phyloP scores from a whole-genome alignment of 805 yeast genomes.

The Ogataea nakhonphanomensis region DNA sequence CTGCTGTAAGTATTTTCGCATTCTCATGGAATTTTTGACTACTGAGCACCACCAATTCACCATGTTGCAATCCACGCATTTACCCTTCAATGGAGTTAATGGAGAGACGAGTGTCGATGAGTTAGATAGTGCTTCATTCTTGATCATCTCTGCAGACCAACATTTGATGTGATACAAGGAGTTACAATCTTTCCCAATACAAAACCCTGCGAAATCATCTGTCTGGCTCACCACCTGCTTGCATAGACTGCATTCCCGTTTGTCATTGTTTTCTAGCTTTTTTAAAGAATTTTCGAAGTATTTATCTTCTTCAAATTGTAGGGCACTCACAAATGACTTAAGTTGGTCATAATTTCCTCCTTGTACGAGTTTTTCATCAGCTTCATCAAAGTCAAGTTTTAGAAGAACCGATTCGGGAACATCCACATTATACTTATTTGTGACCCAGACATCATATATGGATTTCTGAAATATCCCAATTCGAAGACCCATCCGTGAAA shows the following conservation, averaged over 20 bases:
- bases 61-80: constrained; percentile 24
- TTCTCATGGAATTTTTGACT: constrained; percentile 21
- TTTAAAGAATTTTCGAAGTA: constrained; percentile 18
- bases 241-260: constrained; percentile 17
- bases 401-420: constrained; percentile 23
- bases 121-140: constrained; percentile 5
- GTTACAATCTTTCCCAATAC: constrained; percentile 28
- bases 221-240: constrained; percentile 11
- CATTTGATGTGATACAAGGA: constrained; percentile 36
- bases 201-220: constrained; percentile 22
- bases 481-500: constrained; percentile 42
- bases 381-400: constrained; percentile 10
- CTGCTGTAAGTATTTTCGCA: constrained; percentile 10
- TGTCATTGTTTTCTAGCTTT: constrained; percentile 7
- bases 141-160: constrained; percentile 23
- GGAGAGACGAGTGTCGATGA: constrained; percentile 8
- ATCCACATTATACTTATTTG: constrained; percentile 31
- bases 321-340: constrained; percentile 16
- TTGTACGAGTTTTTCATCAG: constrained; percentile 10
- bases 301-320: constrained; percentile 10
- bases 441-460: constrained; percentile 34
- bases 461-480: constrained; percentile 43
- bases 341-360: constrained; percentile 33
- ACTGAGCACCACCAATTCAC: constrained; percentile 30
- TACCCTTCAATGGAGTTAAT: constrained; percentile 27